Percentiles rank a stretch among this genome's conserved stretches.
Conservation (phyloP, 306 rosid species). For the Vigna angularis region DNA sequence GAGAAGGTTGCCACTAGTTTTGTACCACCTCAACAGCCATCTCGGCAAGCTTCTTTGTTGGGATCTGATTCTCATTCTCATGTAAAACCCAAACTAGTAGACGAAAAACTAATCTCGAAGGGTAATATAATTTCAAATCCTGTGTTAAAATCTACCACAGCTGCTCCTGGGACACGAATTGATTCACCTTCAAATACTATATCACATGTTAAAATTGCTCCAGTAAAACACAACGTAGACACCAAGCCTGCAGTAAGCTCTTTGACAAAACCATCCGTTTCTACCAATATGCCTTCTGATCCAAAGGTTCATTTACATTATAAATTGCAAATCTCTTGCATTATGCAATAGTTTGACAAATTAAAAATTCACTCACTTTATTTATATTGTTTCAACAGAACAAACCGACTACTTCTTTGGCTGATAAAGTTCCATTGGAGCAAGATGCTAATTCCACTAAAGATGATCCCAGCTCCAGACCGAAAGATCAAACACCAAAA, state of each 20-base stretch:
- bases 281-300: conserved; percentile 41
- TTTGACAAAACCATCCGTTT: conserved; percentile 47
- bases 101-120: conserved; percentile 57
- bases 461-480: conserved; percentile 29
- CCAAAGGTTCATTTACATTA: conserved; percentile 53
- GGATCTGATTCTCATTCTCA: conserved; percentile 48
- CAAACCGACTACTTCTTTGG: conserved; percentile 44
- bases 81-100: conserved; percentile 50
- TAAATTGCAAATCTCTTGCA: conserved; percentile 32
- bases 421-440: conserved; percentile 41
- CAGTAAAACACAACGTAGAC: conserved; percentile 56
- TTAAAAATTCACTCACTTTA: conserved; percentile 39
- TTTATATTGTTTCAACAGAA: conserved; percentile 43
- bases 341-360: conserved; percentile 30
- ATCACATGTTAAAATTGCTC: conserved; percentile 63
- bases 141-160: conserved; percentile 61
- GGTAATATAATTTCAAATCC: conserved; percentile 46
- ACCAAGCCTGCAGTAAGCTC: conserved; percentile 52
- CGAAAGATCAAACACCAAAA: conserved; percentile 42
- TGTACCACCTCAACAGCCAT: conserved; percentile 49
- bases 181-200: conserved; percentile 63
- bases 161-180: conserved; percentile 74
- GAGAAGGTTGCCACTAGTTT: conserved; percentile 46
- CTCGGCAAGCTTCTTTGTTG: conserved; percentile 50
- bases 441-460: conserved; percentile 52